Conservation (phyloP, 345 rosid genomes). For the Eucalyptus cladocalyx region DNA sequence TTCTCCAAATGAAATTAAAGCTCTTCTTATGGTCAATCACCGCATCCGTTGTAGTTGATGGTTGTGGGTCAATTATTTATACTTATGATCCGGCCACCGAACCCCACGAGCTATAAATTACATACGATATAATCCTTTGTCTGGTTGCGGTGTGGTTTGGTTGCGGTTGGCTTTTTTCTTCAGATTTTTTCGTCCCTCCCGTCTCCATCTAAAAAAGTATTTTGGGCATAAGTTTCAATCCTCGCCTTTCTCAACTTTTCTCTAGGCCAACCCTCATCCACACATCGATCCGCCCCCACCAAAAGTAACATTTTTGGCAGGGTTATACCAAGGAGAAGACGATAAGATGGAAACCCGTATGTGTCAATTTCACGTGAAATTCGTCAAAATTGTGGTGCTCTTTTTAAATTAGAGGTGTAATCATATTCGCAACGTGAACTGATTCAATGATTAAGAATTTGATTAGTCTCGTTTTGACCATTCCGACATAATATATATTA, state of each 20-base stretch:
- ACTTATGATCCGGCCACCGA: neutral
- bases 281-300: neutral
- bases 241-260: neutral
- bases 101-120: neutral
- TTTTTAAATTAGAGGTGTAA: neutral
- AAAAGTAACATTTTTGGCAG: neutral
- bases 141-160: neutral
- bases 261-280: neutral
- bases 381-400: neutral
- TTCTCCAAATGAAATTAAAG: neutral
- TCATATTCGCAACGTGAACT: neutral
- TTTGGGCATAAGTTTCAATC: neutral
- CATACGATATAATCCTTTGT: neutral
- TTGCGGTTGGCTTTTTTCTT: neutral
- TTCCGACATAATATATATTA: neutral
- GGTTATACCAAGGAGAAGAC: neutral
- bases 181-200: neutral
- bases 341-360: neutral
- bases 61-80: neutral
- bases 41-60: neutral
- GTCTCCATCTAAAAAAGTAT: neutral
- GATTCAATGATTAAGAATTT: neutral
- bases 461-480: fast-evolving
- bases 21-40: neutral
- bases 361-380: neutral